Evolutionary conservation across 345 rosid genomes (phyloP), one percentile per base, ranked within the genome.

Genomic region (Geranium rotundifolium): DNA sequence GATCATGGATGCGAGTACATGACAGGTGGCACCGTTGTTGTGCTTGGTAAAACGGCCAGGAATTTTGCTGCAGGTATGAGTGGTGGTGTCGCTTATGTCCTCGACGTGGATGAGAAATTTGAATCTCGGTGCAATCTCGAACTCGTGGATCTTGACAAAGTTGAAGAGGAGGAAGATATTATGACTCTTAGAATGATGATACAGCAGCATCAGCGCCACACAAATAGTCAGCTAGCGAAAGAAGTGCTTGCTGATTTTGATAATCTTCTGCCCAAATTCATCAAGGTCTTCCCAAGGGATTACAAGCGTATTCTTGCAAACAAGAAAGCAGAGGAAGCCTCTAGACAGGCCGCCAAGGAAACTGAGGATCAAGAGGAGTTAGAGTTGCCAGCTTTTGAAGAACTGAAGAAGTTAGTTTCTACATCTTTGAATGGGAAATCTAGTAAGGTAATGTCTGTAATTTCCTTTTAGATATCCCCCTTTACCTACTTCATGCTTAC

Each of bases 31-130:
- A 95, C 84, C 4, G 95, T 95, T 2, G 93, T 86, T 64, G 95
- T 95, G 63, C 96, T 95, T 17, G 99, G 99, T 34, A 90, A 86
- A 77, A 90, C 99, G 20, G 99, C 97, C 57, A 85, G 97, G 78
- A 95, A 95, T 74, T 95, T 95, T 70, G 99, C 99, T 67, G 97
- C 99, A 12, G 99, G 99, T 62, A 95, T 95, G 99, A 95, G 99
- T 75, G 99, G 99, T 29, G 99, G 99, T 71, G 57, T 88, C 66
- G 99, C 99, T 58, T 95, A 88, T 72, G 91, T 95, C 69, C 80
- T 95, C 57, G 97, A 95, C 69, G 72, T 75, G 37, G 97, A 90
- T 67, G 91, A 90, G 2, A 90, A 78, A 69, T 95, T 95, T 63
- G 76, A 71, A 17, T 81, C 95, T 5, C 80, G 96, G 41, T 95